Evolutionary conservation across 805 yeast genomes (phyloP), one percentile per base, ranked within the genome.

Genomic region (Saccharomycopsis vini): DNA sequence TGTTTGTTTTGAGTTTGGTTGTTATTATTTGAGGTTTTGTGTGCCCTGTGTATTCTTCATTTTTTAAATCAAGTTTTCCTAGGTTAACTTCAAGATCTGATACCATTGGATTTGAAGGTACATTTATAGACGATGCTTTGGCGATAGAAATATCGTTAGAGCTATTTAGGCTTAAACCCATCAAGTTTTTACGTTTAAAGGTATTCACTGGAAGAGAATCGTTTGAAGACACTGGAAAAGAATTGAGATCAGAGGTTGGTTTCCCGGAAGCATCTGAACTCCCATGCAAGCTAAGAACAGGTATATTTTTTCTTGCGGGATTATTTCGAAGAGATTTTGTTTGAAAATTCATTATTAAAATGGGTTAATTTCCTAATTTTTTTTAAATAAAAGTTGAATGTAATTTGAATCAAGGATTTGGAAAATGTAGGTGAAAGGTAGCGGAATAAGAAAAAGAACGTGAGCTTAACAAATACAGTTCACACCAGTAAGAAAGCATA

Each of bases 11-110:
- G n/a, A 42, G 42, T 31, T 42, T 45, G 5, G 50, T 39, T 19
- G 50, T 48, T 10, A 48, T 45, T 15, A 45, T 43, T 24, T 48
- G 51, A 4, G 44, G 36, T 21, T 40, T 43, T 10, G 50, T 39
- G 3, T 33, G 36, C 2, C 51, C 51, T 5, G 51, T 45, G 39
- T 40, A 45, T n/a, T 20, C 18, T 7, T 5, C 10, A 16, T 16
- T 19, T 9, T 30, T 30, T 10, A 5, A 5, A n/a, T n/a, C 15
- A 30, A 5, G 5, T 9, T 10, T n/a, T 5, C 5, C 15, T n/a
- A 10, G 33, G 15, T 30, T 30, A 9, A 30, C 15, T 9, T 30
- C n/a, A 30, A 10, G 5, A 30, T 5, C 15, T 10, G 33, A 30
- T 10, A 6, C n/a, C n/a, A 6, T n/a, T n/a, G n/a, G n/a, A 30